Evolutionary conservation across 768 basidiomycete species (phyloP).

Genomic region (Lactifluus echinatus): DNA sequence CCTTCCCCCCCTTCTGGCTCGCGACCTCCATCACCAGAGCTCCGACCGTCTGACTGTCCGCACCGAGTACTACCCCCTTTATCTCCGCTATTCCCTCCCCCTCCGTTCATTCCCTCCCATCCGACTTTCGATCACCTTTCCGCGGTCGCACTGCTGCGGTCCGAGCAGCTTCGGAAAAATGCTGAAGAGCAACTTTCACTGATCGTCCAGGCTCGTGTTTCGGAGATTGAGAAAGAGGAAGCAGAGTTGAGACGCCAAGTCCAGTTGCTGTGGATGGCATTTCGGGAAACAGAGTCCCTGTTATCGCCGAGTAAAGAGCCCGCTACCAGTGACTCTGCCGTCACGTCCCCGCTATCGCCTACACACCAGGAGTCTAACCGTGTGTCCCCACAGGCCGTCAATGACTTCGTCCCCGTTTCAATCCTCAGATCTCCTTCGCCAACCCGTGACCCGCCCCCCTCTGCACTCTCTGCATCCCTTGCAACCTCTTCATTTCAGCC

Average conservation of each 20-base stretch:
- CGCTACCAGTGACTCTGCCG: background rate
- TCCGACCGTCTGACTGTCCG: constrained; percentile 6
- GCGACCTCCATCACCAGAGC: constrained; percentile 2
- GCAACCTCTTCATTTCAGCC: constrained; percentile 50
- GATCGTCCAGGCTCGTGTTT: constrained; percentile 44
- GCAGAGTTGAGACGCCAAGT: constrained; percentile 46
- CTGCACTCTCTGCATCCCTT: constrained; percentile 65
- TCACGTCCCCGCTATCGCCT: background rate
- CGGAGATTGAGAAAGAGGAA: constrained; percentile 50
- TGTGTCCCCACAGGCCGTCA: constrained; percentile 34
- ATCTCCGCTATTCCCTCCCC: constrained; percentile 59
- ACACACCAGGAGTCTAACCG: background rate
- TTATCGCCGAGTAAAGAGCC: constrained; percentile 21
- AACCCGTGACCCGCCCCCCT: constrained; percentile 33
- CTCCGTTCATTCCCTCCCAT: constrained; percentile 70
- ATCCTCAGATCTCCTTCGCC: constrained; percentile 32
- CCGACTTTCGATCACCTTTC: constrained; percentile 60
- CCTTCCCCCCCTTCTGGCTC: constrained; percentile 5
- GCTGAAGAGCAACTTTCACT: constrained; percentile 52
- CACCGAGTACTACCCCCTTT: constrained; percentile 42
- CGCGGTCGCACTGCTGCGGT: constrained; percentile 45
- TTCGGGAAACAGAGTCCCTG: constrained; percentile 39
- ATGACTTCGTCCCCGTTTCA: constrained; percentile 48
- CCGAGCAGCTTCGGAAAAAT: constrained; percentile 42
- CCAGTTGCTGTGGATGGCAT: constrained; percentile 54